phyloP scores from a whole-genome alignment of 1,284 basidiomycete species.

The Cryptococcus sp. region DNA sequence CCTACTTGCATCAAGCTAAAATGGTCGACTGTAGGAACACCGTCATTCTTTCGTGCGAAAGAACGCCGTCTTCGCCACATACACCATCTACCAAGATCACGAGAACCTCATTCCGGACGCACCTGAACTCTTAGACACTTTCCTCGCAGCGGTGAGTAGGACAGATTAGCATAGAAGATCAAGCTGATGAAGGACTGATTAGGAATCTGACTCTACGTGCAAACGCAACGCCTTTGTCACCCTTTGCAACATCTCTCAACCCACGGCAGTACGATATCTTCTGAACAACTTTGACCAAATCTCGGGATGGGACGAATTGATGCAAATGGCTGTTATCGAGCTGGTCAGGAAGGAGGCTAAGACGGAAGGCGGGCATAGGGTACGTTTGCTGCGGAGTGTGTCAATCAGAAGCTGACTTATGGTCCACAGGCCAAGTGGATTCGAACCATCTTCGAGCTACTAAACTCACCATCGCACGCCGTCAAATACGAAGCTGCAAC shows the following conservation, averaged over 20 bases:
- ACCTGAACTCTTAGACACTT: conserved; percentile 93
- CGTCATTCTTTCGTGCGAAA: conserved; percentile 98
- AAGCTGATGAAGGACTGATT: background rate
- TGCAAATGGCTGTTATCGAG: conserved; percentile 97
- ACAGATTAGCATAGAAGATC: background rate
- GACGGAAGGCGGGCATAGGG: conserved; percentile 74
- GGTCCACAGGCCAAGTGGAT: conserved; percentile 79
- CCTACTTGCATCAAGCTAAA: background rate
- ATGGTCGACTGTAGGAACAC: conserved; percentile 64
- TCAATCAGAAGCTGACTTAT: background rate
- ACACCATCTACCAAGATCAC: conserved; percentile 90
- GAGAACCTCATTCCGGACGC: conserved; percentile 96
- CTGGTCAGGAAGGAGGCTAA: conserved; percentile 90
- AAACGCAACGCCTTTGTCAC: conserved; percentile 97
- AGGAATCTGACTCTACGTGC: conserved; percentile 91
- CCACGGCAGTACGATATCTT: conserved; percentile 90
- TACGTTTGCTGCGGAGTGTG: conserved; percentile 52
- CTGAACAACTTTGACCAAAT: conserved; percentile 83
- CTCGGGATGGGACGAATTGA: conserved; percentile 79
- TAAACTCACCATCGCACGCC: conserved; percentile 85
- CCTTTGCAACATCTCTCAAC: conserved; percentile 83
- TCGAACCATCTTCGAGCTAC: conserved; percentile 90
- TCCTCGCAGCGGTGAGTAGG: conserved; percentile 74
- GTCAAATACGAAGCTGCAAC: conserved; percentile 99
- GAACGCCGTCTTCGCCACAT: conserved; percentile 96